Evolutionary conservation across 352 stramenopile species (phyloP).

Genomic region (Lagenidium sp.): DNA sequence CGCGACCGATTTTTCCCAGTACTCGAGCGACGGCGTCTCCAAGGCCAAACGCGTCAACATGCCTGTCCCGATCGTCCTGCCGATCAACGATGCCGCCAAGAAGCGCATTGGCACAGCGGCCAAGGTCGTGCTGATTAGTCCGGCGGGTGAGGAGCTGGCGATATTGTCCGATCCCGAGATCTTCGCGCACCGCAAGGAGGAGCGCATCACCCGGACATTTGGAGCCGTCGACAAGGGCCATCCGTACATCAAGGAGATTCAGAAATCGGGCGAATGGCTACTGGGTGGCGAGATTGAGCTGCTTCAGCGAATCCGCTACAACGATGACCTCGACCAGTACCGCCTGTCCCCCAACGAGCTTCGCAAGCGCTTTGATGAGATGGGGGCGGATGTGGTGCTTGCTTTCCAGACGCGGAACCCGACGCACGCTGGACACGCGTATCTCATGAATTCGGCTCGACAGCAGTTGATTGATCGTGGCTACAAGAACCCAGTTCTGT

Average conservation of each 20-base stretch:
- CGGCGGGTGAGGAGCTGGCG: constrained; percentile 91
- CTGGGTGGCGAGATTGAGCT: constrained; percentile 96
- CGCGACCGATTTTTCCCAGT: constrained; percentile 91
- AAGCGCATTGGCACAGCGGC: constrained; percentile 64
- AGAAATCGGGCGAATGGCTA: constrained; percentile 92
- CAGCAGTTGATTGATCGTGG: constrained; percentile 90
- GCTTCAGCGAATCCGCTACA: constrained; percentile 93
- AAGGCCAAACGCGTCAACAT: constrained; percentile 90
- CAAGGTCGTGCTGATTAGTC: constrained; percentile 90
- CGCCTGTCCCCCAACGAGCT: constrained; percentile 92
- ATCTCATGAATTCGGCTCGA: constrained; percentile 96
- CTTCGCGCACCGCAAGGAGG: constrained; percentile 96
- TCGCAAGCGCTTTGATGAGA: constrained; percentile 90
- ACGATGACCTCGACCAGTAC: constrained; percentile 96
- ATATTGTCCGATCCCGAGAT: constrained; percentile 93
- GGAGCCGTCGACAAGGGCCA: constrained; percentile 94
- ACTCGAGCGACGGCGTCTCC: constrained; percentile 73
- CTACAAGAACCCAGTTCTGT: constrained; percentile 96
- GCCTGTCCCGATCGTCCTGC: constrained; percentile 96
- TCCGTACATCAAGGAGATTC: constrained; percentile 96
- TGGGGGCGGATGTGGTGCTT: constrained; percentile 95
- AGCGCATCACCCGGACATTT: constrained; percentile 97
- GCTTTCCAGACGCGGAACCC: constrained; percentile 98
- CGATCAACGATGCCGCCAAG: constrained; percentile 92
- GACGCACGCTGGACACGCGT: constrained; percentile 96